phyloP scores from a whole-genome alignment of 805 yeast genomes.

The Metschnikowia dekortorum region DNA sequence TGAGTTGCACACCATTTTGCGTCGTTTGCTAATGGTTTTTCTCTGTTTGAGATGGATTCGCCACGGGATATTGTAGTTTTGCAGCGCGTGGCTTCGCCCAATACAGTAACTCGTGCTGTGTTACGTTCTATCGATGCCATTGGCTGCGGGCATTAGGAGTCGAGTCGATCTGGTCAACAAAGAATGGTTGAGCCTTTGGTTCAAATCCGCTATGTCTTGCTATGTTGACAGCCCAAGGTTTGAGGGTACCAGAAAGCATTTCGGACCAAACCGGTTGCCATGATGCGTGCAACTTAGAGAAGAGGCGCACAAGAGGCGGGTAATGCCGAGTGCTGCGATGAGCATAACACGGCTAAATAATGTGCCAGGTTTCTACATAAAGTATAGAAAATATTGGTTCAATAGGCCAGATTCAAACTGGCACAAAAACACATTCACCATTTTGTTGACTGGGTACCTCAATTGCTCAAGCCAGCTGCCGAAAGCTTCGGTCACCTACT shows the following conservation, averaged over 20 bases:
- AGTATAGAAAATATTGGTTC: not conserved
- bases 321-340: conserved; percentile 2
- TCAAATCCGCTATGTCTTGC: not conserved
- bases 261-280: not conserved
- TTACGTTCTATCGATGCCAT: not conserved
- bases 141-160: not conserved
- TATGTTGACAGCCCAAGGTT: not conserved
- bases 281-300: not conserved
- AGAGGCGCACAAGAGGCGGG: conserved; percentile 2
- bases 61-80: not conserved
- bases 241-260: not conserved
- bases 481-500: not conserved
- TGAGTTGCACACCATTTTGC: not conserved
- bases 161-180: not conserved
- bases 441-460: not conserved
- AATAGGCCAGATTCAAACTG: not conserved
- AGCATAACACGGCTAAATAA: not conserved
- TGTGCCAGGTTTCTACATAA: not conserved
- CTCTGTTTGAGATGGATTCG: not conserved
- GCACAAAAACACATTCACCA: not conserved
- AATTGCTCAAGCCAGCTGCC: too few relatives aligned
- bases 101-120: not conserved
- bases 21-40: not conserved
- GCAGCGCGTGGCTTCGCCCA: not conserved
- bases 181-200: not conserved